Evolutionary conservation across 345 rosid genomes (phyloP), one percentile per base, ranked within the genome.

Genomic region (Salix purpurea): DNA sequence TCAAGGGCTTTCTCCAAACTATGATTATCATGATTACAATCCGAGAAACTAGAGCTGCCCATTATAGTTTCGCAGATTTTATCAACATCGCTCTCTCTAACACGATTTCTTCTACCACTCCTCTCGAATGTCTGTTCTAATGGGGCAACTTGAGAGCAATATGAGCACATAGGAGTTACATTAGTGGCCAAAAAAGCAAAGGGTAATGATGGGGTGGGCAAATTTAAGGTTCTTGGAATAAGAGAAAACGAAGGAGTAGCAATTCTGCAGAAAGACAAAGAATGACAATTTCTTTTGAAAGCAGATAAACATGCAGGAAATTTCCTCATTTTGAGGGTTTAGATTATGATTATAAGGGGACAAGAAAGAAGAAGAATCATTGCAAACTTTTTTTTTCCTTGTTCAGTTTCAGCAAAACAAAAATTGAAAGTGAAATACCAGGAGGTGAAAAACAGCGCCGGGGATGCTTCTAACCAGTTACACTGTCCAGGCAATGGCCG

Each of bases 1-100:
- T 88, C 90, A 19, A 93, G 95, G 46, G 89, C 87, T 61, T 71
- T 81, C 76, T 89, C 97, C 92, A 96, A 80, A 60, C 87, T 73
- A 66, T 82, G 88, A 72, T 81, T 80, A 72, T 81, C 79, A 23
- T 76, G 81, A 78, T 86, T 85, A 34, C 85, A 34, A 36, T 30
- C 36, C 23, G 54, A 44, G 21, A 40, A 68, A 14, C 71, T 26
- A 69, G 40, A n/a, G 32, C 44, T 26, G 46, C 71, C 89, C 62
- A 82, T 83, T 28, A 92, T 80, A 42, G 74, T 75, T 65, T 85
- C 89, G 74, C 84, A 87, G 18, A 87, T 77, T 77, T 82, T 74
- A 36, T 85, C 94, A 71, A 84, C 91, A 56, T 86, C 85, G 23
- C 86, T 71, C 42, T 76, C 79, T 67, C 73, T 80, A 67, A 67